Conservation (phyloP, 2,329 filamentous ascomycete species). For the Knufia fluminis region DNA sequence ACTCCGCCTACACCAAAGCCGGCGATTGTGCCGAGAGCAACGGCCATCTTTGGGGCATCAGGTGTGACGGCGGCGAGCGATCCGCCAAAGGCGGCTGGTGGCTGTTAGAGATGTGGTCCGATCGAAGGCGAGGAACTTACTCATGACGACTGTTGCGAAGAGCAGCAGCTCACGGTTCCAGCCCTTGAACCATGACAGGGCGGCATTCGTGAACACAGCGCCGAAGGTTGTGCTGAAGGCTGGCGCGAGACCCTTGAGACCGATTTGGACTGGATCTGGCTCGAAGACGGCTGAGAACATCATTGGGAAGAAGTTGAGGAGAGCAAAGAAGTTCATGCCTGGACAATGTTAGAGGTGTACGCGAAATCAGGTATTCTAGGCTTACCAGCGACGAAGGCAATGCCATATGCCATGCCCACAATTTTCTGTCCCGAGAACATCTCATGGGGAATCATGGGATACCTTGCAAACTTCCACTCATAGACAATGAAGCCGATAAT, state of each 20-base stretch:
- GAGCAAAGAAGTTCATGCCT: slow-evolving; percentile 20
- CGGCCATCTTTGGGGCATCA: not conserved
- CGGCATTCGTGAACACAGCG: slow-evolving; percentile 15
- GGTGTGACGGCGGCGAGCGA: slow-evolving; percentile 8
- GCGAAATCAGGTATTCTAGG: not conserved
- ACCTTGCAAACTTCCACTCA: slow-evolving; percentile 14
- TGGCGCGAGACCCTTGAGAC: slow-evolving; percentile 13
- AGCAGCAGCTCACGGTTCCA: slow-evolving; percentile 15
- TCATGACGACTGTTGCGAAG: slow-evolving; percentile 13
- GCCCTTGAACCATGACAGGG: slow-evolving; percentile 14
- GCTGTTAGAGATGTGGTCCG: not conserved
- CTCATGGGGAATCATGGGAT: slow-evolving; percentile 18
- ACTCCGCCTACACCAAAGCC: slow-evolving; percentile 11
- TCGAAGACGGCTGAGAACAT: slow-evolving; percentile 12
- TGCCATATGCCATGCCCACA: slow-evolving; percentile 16
- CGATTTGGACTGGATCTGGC: slow-evolving; percentile 16
- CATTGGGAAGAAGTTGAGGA: slow-evolving; percentile 19
- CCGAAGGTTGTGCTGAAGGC: slow-evolving; percentile 15
- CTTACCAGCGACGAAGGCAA: slow-evolving; percentile 14
- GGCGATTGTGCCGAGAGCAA: slow-evolving; percentile 4
- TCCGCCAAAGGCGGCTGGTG: slow-evolving; percentile 13
- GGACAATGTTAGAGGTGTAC: not conserved
- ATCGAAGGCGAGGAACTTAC: slow-evolving; percentile 4
- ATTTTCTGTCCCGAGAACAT: slow-evolving; percentile 17
- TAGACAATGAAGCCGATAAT: slow-evolving; percentile 13